phyloP scores from a whole-genome alignment of 1,139 yeast genomes.

The Debaryomyces sp. region DNA sequence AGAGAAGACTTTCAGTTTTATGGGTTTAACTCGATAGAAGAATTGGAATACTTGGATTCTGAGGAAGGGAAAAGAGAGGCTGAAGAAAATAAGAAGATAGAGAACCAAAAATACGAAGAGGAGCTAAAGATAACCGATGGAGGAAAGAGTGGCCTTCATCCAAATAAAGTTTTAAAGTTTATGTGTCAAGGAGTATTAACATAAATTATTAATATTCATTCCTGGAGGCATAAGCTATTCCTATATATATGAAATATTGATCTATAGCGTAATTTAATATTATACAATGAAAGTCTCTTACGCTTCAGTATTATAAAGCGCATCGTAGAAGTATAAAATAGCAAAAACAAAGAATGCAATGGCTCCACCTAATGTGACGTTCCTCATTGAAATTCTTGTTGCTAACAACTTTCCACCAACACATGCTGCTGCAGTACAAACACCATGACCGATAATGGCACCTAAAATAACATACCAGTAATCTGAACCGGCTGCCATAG shows the following conservation, averaged over 20 bases:
- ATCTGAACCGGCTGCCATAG: slow-evolving; percentile 97
- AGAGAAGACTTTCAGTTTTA: slow-evolving; percentile 61
- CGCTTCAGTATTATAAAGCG: slow-evolving; percentile 38
- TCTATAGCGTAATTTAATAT: neutral
- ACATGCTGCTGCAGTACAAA: slow-evolving; percentile 94
- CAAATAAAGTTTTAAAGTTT: slow-evolving; percentile 44
- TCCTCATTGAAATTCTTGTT: slow-evolving; percentile 85
- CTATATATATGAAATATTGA: neutral
- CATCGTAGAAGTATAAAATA: slow-evolving; percentile 74
- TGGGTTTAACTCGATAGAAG: slow-evolving; percentile 59
- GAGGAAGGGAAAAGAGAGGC: slow-evolving; percentile 45
- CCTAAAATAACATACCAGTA: slow-evolving; percentile 90
- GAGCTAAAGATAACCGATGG: slow-evolving; percentile 35
- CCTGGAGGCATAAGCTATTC: neutral
- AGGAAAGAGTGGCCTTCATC: slow-evolving; percentile 35
- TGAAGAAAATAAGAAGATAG: slow-evolving; percentile 28
- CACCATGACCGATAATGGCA: slow-evolving; percentile 84
- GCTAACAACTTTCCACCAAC: slow-evolving; percentile 91
- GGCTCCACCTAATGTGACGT: slow-evolving; percentile 90
- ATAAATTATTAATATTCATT: slow-evolving; percentile 5
- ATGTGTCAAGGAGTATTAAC: slow-evolving; percentile 41
- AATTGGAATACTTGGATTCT: slow-evolving; percentile 38
- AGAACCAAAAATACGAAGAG: slow-evolving; percentile 27
- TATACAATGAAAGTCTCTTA: neutral
- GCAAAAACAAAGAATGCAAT: slow-evolving; percentile 83